Evolutionary conservation across 179 eudicot genomes (phyloP), one percentile per base, ranked within the genome.

Genomic region (Drosera spatulata): DNA sequence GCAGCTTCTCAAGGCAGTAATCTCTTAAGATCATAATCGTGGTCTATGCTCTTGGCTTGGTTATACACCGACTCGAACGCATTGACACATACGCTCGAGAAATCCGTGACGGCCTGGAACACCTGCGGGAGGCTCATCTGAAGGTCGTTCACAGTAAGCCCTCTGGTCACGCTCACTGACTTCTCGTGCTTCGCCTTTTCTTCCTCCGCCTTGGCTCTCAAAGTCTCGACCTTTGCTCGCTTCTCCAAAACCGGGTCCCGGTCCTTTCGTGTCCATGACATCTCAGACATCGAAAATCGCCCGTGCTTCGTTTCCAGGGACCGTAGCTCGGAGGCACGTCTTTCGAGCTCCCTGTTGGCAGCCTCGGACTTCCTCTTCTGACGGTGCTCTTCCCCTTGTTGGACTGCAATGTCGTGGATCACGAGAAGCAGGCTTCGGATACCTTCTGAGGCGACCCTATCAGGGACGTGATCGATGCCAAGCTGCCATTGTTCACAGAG

Each of bases 381-480:
- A 80, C 80, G 89, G 13, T 70, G 81, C 66, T 93, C 99, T 42
- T 81, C 99, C 0, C 73, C 73, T 72, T 86, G 95, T 74, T 86
- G 96, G 59, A 75, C 77, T 37, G 86, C 95, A n/a, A 93, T 80
- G 13, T 85, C 90, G 53, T 86, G 95, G 60, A 89, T 78, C 8
- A 68, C 85, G 0, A 81, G 72, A 39, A 83, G 64, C 9, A 93
- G 70, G 73, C 87, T 80, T 59, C 79, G 82, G 66, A 93, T 84
- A 43, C 97, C 99, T 56, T 89, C 96, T 0, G 96, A 86, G 7
- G 99, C 96, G 53, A 84, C 99, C 66, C 86, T 93, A 66, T 89
- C 96, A 0, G 96, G 97, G 46, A 84, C 78, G 13, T 80, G 79
- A 54, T 82, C 91, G 0, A 83, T 74, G 7, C 82, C 84, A 1